A percentile compares a stretch with the other conserved stretches of the same genome.
Conservation (phyloP, 2,329 filamentous ascomycete genomes). For the Fonsecaea erecta region DNA sequence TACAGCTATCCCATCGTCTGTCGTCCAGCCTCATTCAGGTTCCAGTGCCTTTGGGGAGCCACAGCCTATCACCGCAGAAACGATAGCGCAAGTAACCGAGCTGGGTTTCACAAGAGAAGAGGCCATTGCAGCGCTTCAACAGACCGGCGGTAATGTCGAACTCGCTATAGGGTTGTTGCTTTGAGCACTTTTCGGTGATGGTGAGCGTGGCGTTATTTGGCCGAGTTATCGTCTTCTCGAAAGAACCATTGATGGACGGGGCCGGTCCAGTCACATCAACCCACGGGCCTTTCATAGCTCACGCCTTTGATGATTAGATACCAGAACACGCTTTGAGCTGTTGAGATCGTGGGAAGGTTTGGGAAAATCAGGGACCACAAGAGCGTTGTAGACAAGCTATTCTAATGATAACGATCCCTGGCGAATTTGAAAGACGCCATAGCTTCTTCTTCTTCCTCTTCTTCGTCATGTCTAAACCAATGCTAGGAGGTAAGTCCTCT, state of each 20-base stretch:
- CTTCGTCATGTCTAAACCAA: neutral
- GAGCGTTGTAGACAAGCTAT: neutral
- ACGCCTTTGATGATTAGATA: neutral
- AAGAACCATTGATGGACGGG: neutral
- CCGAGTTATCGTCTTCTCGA: neutral
- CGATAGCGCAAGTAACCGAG: conserved; percentile 74
- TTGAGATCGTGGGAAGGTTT: neutral
- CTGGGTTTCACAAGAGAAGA: conserved; percentile 78
- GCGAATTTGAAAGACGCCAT: neutral
- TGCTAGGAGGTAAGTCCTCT: neutral
- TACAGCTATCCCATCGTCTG: conserved; percentile 27
- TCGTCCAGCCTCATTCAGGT: conserved; percentile 30
- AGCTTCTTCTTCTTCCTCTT: neutral
- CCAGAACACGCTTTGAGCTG: neutral
- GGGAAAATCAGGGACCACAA: neutral
- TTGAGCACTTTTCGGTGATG: conserved; percentile 3
- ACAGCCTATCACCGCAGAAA: conserved; percentile 60
- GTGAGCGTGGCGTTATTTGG: conserved; percentile 7
- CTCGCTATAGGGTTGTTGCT: conserved; percentile 78
- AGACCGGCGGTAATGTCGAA: conserved; percentile 83
- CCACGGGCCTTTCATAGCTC: neutral
- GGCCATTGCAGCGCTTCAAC: conserved; percentile 79
- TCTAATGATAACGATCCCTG: neutral
- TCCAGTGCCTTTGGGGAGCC: conserved; percentile 33
- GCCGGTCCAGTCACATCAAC: neutral